phyloP scores from a whole-genome alignment of 495 filamentous ascomycete genomes.

The Aspergillus mulundensis region DNA sequence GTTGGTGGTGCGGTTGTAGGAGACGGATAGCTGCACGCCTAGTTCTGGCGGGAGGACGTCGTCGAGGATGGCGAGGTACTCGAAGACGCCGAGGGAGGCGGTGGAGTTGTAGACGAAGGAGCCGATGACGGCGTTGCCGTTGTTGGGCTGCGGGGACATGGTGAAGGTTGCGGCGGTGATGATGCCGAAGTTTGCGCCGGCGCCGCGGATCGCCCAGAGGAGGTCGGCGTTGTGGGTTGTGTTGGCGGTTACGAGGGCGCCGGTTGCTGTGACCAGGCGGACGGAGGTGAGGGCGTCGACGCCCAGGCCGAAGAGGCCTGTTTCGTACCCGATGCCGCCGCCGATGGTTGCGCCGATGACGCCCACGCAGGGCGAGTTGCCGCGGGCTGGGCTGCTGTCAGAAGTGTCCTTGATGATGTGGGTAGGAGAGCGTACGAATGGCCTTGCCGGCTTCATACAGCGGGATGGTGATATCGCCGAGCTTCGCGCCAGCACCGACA shows the following conservation, averaged over 20 bases:
- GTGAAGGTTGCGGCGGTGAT: constrained; percentile 37
- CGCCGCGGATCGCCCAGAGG: constrained; percentile 26
- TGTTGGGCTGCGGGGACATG: constrained; percentile 20
- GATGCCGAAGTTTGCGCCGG: constrained; percentile 49
- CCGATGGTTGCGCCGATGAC: constrained; percentile 36
- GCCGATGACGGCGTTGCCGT: constrained; percentile 23
- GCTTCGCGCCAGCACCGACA: constrained; percentile 18
- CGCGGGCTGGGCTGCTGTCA: constrained; percentile 11
- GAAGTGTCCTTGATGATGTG: neutral
- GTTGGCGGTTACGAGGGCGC: constrained; percentile 30
- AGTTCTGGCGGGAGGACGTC: constrained; percentile 20
- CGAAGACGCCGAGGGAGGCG: constrained; percentile 19
- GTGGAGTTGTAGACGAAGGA: constrained; percentile 26
- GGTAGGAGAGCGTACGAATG: constrained; percentile 22
- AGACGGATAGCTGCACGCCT: neutral
- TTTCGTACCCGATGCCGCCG: constrained; percentile 30
- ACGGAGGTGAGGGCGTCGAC: constrained; percentile 32
- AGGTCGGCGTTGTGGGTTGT: constrained; percentile 36
- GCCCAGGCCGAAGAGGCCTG: constrained; percentile 22
- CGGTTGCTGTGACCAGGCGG: constrained; percentile 28
- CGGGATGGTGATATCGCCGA: constrained; percentile 19
- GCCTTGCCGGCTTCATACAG: constrained; percentile 27
- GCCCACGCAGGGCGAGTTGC: constrained; percentile 26
- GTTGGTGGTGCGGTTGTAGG: neutral
- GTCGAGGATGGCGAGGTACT: constrained; percentile 22